phyloP scores from a whole-genome alignment of 345 rosid species.

The Theobroma cacao region DNA sequence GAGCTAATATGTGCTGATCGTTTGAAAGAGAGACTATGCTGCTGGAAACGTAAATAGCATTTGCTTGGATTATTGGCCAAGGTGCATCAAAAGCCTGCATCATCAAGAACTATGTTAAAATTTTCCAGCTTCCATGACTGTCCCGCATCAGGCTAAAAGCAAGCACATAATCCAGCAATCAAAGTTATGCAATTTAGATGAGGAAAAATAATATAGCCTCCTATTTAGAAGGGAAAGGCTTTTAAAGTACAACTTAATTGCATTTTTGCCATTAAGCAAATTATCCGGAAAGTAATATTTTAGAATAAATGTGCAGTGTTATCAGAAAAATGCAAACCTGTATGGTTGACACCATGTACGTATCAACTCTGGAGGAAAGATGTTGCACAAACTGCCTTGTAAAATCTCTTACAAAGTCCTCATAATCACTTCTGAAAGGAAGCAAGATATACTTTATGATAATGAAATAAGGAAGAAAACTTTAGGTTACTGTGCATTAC shows the following conservation, averaged over 20 bases:
- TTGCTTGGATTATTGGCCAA: slow-evolving; percentile 91
- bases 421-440: slow-evolving; percentile 64
- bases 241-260: background rate
- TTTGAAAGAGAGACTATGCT: slow-evolving; percentile 78
- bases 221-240: background rate
- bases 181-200: background rate
- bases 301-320: background rate
- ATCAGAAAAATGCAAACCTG: slow-evolving; percentile 54
- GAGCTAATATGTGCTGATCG: slow-evolving; percentile 67
- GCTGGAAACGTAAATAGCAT: slow-evolving; percentile 85
- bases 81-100: slow-evolving; percentile 92
- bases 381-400: slow-evolving; percentile 58
- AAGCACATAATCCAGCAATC: background rate
- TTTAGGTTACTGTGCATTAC: background rate
- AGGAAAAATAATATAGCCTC: background rate
- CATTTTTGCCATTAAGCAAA: background rate
- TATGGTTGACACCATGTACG: slow-evolving; percentile 74
- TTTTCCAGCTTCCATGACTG: background rate
- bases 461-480: slow-evolving; percentile 8
- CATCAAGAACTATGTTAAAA: background rate
- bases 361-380: slow-evolving; percentile 64
- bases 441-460: background rate
- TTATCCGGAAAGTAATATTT: background rate
- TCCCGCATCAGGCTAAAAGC: background rate
- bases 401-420: slow-evolving; percentile 75